These are phyloP conservation scores for Priceomyces carsonii DNA, from an alignment of 805 yeast genomes.

Conservation along the genomic window DNA sequence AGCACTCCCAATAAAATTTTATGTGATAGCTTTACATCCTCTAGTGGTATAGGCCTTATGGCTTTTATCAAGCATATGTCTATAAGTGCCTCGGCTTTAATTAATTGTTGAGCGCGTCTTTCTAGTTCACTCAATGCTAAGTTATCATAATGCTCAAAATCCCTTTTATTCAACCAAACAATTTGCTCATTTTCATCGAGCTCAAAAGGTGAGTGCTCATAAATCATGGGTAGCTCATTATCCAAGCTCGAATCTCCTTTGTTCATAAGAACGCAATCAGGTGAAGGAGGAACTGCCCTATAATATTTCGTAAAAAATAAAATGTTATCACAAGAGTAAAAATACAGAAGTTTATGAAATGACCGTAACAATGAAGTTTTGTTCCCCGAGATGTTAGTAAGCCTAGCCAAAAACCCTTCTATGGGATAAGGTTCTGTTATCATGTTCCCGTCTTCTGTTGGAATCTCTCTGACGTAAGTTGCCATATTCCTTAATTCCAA, in stretches of 20 bases:
- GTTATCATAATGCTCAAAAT: slow-evolving; percentile 51
- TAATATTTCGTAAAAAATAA: slow-evolving; percentile 57
- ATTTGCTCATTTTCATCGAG: slow-evolving; percentile 53
- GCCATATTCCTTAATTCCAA: slow-evolving; percentile 59
- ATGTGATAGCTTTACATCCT: slow-evolving; percentile 22
- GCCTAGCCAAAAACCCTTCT: slow-evolving; percentile 75
- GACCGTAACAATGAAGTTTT: slow-evolving; percentile 36
- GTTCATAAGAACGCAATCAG: slow-evolving; percentile 23
- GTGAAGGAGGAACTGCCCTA: slow-evolving; percentile 64
- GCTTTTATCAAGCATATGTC: slow-evolving; percentile 54
- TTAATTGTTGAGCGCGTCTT: slow-evolving; percentile 56
- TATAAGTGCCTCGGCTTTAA: slow-evolving; percentile 60
- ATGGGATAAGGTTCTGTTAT: slow-evolving; percentile 64
- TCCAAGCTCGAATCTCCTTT: slow-evolving; percentile 16
- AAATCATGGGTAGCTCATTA: slow-evolving; percentile 33
- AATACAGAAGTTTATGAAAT: slow-evolving; percentile 59
- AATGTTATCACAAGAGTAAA: slow-evolving; percentile 60
- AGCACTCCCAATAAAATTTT: slow-evolving; percentile 24
- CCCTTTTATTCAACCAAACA: slow-evolving; percentile 56
- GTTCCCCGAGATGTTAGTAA: slow-evolving; percentile 53
- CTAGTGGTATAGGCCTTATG: slow-evolving; percentile 32
- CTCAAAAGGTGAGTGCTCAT: slow-evolving; percentile 55
- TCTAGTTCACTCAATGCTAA: slow-evolving; percentile 66
- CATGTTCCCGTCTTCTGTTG: background rate
- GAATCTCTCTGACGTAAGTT: slow-evolving; percentile 30